A percentile compares a stretch with the other conserved stretches of the same genome.
These are phyloP conservation scores for Orbilia brochopaga DNA, from an alignment of 2,329 filamentous ascomycete species.

Conservation along the genomic window DNA sequence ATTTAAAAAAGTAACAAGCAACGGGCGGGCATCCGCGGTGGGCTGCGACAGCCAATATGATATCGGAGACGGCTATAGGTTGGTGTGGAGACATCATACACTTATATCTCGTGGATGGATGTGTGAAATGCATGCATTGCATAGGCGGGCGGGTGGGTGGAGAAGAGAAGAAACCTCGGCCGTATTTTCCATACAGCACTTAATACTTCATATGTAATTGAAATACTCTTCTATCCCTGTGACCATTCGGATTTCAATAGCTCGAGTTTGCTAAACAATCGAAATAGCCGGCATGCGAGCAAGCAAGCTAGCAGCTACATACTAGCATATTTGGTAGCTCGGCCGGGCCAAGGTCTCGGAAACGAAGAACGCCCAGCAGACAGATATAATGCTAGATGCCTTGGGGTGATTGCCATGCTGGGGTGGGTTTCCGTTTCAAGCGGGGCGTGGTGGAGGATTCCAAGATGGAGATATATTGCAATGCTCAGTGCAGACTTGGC, in stretches of 20 bases:
- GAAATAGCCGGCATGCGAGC: not conserved
- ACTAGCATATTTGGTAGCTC: too few species aligned
- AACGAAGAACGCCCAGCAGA: not conserved
- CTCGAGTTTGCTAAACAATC: not conserved
- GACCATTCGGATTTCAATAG: constrained; percentile 2
- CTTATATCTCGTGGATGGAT: too few species aligned
- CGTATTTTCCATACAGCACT: too few species aligned
- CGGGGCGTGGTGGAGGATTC: constrained; percentile 1
- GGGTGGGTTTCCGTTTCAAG: constrained; percentile 24
- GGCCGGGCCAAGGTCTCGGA: not conserved
- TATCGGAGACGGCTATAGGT: constrained; percentile 1
- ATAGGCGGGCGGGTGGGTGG: not conserved
- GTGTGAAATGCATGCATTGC: too few species aligned
- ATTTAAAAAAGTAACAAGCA: too few species aligned
- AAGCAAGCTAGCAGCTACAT: too few species aligned
- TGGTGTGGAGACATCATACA: not conserved
- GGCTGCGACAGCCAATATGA: not conserved
- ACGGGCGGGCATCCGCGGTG: too few species aligned
- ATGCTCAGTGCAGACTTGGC: constrained; percentile 3
- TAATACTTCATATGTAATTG: too few species aligned
- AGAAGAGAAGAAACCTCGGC: not conserved
- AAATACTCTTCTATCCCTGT: too few species aligned
- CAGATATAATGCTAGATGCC: not conserved
- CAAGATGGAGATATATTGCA: constrained; percentile 16
- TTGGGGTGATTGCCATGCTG: constrained; percentile 18